Conservation (phyloP, 192 early-diverging fungal genomes). For the Backusella mclennaniae region DNA sequence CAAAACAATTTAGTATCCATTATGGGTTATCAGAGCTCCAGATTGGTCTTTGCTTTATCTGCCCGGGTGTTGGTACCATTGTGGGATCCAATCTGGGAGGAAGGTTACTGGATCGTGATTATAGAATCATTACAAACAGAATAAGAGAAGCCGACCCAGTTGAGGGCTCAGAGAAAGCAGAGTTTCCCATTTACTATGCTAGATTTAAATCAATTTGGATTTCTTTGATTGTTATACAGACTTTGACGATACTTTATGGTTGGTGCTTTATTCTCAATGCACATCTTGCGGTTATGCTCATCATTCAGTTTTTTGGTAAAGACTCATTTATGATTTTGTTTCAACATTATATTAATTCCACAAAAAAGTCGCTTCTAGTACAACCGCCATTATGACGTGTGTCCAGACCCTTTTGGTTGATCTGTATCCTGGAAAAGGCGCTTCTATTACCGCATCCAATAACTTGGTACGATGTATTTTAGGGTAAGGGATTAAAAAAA, state of each 20-base stretch:
- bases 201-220: slow-evolving; percentile 26
- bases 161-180: neutral
- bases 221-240: slow-evolving; percentile 3
- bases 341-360: neutral
- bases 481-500: neutral
- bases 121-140: neutral
- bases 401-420: slow-evolving; percentile 27
- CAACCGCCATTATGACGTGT: neutral
- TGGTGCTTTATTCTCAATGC: slow-evolving; percentile 22
- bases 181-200: slow-evolving; percentile 17
- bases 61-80: slow-evolving; percentile 16
- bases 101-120: neutral
- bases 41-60: neutral
- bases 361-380: neutral
- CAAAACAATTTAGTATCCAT: neutral
- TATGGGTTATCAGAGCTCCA: neutral
- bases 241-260: slow-evolving; percentile 17
- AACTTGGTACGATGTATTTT: slow-evolving; percentile 30
- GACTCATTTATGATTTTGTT: neutral
- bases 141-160: neutral
- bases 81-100: neutral
- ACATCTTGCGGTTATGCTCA: slow-evolving; percentile 12
- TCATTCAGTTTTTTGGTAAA: slow-evolving; percentile 25
- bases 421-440: slow-evolving; percentile 27
- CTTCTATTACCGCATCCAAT: slow-evolving; percentile 28